phyloP scores from a whole-genome alignment of 2,329 filamentous ascomycete species.

The Hansfordia pulvinata region DNA sequence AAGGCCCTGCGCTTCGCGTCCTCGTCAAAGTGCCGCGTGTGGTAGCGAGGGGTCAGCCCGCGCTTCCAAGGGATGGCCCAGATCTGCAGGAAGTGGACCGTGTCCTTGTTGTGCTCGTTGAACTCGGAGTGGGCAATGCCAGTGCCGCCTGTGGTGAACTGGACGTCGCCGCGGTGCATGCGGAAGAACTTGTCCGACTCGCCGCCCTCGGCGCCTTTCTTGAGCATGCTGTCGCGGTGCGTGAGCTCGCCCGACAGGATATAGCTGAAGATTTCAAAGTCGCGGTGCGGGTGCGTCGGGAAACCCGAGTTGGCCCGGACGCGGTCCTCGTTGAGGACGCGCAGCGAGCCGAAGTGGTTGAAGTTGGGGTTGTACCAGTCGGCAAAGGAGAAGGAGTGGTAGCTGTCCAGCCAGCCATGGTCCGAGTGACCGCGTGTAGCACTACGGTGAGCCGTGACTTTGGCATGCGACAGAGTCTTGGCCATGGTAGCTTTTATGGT shows the following conservation, averaged over 20 bases:
- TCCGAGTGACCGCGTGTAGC: slow-evolving; percentile 60
- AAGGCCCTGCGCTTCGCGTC: slow-evolving; percentile 58
- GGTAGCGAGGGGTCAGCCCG: slow-evolving; percentile 61
- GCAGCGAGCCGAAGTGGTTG: slow-evolving; percentile 59
- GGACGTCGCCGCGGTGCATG: slow-evolving; percentile 69
- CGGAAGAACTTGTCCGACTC: slow-evolving; percentile 51
- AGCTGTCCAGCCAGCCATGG: slow-evolving; percentile 80
- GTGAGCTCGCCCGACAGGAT: slow-evolving; percentile 77
- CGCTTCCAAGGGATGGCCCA: slow-evolving; percentile 71
- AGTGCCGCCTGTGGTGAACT: slow-evolving; percentile 81
- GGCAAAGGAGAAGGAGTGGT: slow-evolving; percentile 78
- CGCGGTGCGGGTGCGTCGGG: slow-evolving; percentile 71
- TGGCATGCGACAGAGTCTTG: slow-evolving; percentile 50
- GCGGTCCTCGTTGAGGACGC: slow-evolving; percentile 82
- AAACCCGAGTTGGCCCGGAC: slow-evolving; percentile 64
- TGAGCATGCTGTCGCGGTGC: slow-evolving; percentile 75
- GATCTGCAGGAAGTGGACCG: slow-evolving; percentile 79
- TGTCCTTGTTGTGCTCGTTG: slow-evolving; percentile 58
- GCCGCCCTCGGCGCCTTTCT: slow-evolving; percentile 48
- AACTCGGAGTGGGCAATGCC: slow-evolving; percentile 71
- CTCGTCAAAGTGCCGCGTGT: slow-evolving; percentile 60
- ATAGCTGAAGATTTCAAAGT: slow-evolving; percentile 86
- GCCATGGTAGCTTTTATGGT: slow-evolving; percentile 39
- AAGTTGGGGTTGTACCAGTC: slow-evolving; percentile 54
- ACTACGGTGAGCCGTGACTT: slow-evolving; percentile 64